phyloP scores from a whole-genome alignment of 371 early-diverging fungal genomes.

The Rhizopus sp. region DNA sequence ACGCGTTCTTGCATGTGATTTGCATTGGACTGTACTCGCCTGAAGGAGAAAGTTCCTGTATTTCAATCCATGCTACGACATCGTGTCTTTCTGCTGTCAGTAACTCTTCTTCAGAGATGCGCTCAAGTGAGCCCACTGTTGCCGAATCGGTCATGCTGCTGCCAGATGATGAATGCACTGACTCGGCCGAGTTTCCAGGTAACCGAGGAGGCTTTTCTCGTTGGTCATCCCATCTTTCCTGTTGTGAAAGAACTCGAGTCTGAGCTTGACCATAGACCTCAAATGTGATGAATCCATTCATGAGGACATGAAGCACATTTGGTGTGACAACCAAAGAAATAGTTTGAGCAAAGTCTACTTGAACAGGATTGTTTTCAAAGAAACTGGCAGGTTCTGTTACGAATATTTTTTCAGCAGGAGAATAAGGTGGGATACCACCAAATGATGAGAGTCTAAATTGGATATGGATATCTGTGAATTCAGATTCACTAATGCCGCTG shows the following conservation, averaged over 20 bases:
- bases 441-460: conserved; percentile 75
- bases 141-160: conserved; percentile 19
- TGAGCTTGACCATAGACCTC: conserved; percentile 71
- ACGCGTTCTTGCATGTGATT: conserved; percentile 51
- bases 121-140: conserved; percentile 35
- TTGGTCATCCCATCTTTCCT: conserved; percentile 66
- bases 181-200: conserved; percentile 18
- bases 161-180: conserved; percentile 21
- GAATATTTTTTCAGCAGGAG: conserved; percentile 61
- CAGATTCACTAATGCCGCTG: conserved; percentile 67
- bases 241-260: conserved; percentile 50
- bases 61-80: conserved; percentile 66
- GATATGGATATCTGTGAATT: conserved; percentile 78
- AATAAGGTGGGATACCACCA: conserved; percentile 45
- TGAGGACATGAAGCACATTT: conserved; percentile 44
- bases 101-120: conserved; percentile 68
- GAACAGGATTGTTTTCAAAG: conserved; percentile 54
- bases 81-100: conserved; percentile 72
- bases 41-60: conserved; percentile 66
- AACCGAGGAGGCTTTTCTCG: conserved; percentile 37
- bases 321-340: conserved; percentile 52
- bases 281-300: conserved; percentile 46
- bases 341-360: conserved; percentile 68
- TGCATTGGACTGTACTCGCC: conserved; percentile 79
- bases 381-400: conserved; percentile 66